Conservation (phyloP, 2,329 filamentous ascomycete species). For the Biscogniauxia marginata region DNA sequence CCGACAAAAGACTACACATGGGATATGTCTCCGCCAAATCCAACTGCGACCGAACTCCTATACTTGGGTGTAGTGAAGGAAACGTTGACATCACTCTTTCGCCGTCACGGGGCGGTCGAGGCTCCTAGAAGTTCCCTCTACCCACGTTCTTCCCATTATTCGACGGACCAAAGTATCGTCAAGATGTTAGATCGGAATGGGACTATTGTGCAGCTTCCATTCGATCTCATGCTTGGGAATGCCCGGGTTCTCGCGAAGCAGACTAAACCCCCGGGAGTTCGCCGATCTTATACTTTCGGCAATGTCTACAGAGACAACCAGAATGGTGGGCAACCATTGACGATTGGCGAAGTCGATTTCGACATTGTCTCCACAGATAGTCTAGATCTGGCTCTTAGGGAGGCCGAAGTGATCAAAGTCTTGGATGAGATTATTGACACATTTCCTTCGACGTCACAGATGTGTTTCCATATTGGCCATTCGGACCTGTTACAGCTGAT, state of each 20-base stretch:
- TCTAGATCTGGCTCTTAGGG: slow-evolving; percentile 80
- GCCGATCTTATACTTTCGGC: slow-evolving; percentile 84
- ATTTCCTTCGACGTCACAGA: slow-evolving; percentile 73
- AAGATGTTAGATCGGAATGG: slow-evolving; percentile 80
- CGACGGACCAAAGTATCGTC: slow-evolving; percentile 63
- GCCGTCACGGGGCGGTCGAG: slow-evolving; percentile 86
- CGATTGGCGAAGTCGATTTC: slow-evolving; percentile 89
- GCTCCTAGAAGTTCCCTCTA: slow-evolving; percentile 72
- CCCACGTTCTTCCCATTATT: slow-evolving; percentile 78
- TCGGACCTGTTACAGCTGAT: slow-evolving; percentile 81
- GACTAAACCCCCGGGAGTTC: slow-evolving; percentile 56
- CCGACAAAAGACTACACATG: slow-evolving; percentile 79
- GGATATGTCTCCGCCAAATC: slow-evolving; percentile 63
- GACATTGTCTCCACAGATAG: slow-evolving; percentile 87
- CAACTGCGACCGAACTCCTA: slow-evolving; percentile 60
- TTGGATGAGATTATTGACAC: slow-evolving; percentile 83
- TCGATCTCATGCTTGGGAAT: slow-evolving; percentile 86
- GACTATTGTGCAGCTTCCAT: slow-evolving; percentile 90
- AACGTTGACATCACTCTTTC: slow-evolving; percentile 74
- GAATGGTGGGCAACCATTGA: slow-evolving; percentile 76
- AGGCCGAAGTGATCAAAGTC: slow-evolving; percentile 92
- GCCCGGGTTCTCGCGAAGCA: slow-evolving; percentile 79
- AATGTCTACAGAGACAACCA: slow-evolving; percentile 79
- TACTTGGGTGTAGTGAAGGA: slow-evolving; percentile 73
- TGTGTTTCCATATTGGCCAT: slow-evolving; percentile 91